phyloP scores from a whole-genome alignment of 192 early-diverging fungal species.

The Geranomyces michiganensis region DNA sequence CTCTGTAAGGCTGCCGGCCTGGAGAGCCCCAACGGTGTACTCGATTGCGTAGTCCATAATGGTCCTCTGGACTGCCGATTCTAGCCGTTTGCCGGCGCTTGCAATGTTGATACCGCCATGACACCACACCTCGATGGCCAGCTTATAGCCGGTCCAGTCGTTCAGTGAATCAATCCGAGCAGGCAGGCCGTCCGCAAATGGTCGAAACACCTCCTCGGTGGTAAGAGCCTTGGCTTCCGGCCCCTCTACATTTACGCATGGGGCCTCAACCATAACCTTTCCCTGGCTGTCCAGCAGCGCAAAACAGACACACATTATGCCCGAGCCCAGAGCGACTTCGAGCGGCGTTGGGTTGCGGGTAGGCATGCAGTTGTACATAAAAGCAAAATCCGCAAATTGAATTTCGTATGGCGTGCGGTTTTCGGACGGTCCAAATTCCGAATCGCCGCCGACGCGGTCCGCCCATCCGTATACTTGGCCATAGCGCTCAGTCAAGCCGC shows the following conservation, averaged over 20 bases:
- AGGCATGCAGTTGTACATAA: conserved; percentile 51
- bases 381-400: conserved; percentile 47
- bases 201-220: background rate
- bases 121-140: conserved; percentile 50
- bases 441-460: conserved; percentile 5
- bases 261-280: conserved; percentile 38
- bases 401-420: conserved; percentile 35
- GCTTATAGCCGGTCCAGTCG: conserved; percentile 32
- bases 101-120: conserved; percentile 44
- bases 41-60: conserved; percentile 47
- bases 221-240: background rate
- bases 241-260: background rate
- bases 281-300: conserved; percentile 37
- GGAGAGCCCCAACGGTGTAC: conserved; percentile 18
- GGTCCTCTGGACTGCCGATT: conserved; percentile 35
- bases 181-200: background rate
- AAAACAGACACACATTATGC: conserved; percentile 45
- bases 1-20: background rate
- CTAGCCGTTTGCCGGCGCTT: conserved; percentile 27
- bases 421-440: conserved; percentile 2
- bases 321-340: conserved; percentile 48
- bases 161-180: background rate
- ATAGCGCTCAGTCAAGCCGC: conserved; percentile 38
- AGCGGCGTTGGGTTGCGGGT: conserved; percentile 30
- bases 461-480: conserved; percentile 33